Conservation (phyloP, 2,329 filamentous ascomycete species). For the Colletotrichum navitas region DNA sequence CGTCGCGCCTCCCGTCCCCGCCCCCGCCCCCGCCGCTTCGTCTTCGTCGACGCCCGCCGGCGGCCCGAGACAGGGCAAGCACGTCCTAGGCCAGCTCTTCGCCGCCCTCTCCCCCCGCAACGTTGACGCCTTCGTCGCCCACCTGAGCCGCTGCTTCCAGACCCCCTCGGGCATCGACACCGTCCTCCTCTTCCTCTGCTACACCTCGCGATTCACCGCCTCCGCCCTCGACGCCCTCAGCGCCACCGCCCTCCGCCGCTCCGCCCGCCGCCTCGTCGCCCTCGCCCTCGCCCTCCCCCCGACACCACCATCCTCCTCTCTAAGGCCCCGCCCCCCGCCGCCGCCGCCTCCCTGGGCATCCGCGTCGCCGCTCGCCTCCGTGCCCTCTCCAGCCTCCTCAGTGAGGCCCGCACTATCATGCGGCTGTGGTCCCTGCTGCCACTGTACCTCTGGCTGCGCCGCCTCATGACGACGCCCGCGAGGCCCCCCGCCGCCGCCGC, state of each 20-base stretch:
- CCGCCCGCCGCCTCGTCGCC: conserved; percentile 65
- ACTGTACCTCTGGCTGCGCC: conserved; percentile 76
- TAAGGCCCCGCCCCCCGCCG: conserved; percentile 53
- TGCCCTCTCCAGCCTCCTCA: conserved; percentile 74
- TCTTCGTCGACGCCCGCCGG: conserved; percentile 19
- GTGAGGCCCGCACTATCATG: conserved; percentile 78
- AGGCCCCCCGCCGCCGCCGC: conserved; percentile 34
- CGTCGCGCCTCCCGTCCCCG: conserved; percentile 27
- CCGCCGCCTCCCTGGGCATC: conserved; percentile 59
- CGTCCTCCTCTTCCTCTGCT: conserved; percentile 76
- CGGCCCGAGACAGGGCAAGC: conserved; percentile 44
- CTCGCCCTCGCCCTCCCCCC: conserved; percentile 65
- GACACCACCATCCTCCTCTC: conserved; percentile 61
- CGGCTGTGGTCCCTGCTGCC: conserved; percentile 83
- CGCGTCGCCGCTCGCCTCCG: conserved; percentile 66
- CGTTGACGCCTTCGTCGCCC: conserved; percentile 66
- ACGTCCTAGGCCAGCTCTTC: conserved; percentile 49
- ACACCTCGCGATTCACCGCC: conserved; percentile 70
- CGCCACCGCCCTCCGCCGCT: conserved; percentile 68
- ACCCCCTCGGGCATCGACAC: conserved; percentile 78
- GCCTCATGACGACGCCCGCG: conserved; percentile 56
- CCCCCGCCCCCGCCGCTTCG: not conserved
- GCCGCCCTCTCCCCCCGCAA: conserved; percentile 53
- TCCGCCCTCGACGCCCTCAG: conserved; percentile 65
- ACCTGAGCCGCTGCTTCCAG: conserved; percentile 73